Base-by-base conservation (phyloP, 2,329 filamentous ascomycete genomes). In the Macrophomina tecta region DNA sequence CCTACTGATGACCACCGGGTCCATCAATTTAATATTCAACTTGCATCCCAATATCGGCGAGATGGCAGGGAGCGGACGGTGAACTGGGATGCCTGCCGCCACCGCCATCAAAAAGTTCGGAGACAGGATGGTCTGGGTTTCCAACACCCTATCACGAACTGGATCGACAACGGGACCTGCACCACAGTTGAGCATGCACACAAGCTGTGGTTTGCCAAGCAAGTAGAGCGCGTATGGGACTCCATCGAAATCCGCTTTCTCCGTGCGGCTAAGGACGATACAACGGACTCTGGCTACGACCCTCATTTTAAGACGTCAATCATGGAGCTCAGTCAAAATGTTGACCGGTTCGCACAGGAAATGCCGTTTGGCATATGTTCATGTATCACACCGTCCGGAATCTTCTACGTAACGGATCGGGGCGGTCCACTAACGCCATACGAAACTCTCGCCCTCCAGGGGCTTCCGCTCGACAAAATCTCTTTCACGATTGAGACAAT, bases 311-410 rank as follows among this genome's bases (percentile, higher is more conserved):
- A 89, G 73, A 83, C 76, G 2, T 74, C 78, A 12, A 76, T 86
- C 42, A 83, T 88, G 70, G 89, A 94, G 68, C 78, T 92, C 0
- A 91, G 89, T 5, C 91, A 94, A 72, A 93, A 93, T 63, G 83
- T 92, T 8, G 89, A 92, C 72, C 82, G 90, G 14, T 62, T 62
- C n/a, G 82, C 84, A 11, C 77, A 76, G 1, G 82, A 86, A 61
- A 76, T 69, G 1, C 76, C 79, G 0, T 82, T 85, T 48, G 91
- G 91, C 0, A 81, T 91, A 5, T 80, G 86, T 2, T 84, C 86
- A 0, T 94, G 91, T 72, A 80, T 93, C 9, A 92, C 91, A 0
- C 91, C 91, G 0, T 81, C 74, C 5, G 90, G 89, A 0, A 82
- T 86, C 7, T 84, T 86, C 1, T 91, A 86, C 69, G 75, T 89